phyloP scores from a whole-genome alignment of 305 asterid genomes.

The Fraxinus sp. region DNA sequence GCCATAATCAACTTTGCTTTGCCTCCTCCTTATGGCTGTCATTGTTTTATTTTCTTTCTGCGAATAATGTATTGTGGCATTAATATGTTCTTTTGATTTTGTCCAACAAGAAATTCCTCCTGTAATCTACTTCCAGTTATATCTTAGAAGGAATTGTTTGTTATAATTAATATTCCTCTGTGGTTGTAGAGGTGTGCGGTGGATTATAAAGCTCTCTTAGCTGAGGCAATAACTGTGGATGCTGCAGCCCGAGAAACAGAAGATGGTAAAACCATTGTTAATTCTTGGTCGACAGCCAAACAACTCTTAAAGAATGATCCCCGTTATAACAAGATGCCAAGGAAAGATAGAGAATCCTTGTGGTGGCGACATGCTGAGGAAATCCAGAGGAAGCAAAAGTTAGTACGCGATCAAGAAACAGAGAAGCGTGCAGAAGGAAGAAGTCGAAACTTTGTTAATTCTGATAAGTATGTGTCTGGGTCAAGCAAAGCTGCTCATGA shows the following conservation, averaged over 20 bases:
- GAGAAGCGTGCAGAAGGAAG: conserved; percentile 52
- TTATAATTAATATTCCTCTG: conserved; percentile 4
- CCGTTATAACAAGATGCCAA: conserved; percentile 71
- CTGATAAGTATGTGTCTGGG: conserved; percentile 43
- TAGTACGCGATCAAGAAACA: conserved; percentile 38
- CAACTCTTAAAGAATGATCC: conserved; percentile 65
- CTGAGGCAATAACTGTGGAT: conserved; percentile 59
- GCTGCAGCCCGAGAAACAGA: conserved; percentile 63
- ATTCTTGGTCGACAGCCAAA: conserved; percentile 95
- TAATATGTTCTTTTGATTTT: not conserved
- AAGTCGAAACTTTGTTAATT: conserved; percentile 43
- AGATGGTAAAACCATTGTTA: conserved; percentile 69
- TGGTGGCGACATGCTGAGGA: conserved; percentile 90
- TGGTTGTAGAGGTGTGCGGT: conserved; percentile 56
- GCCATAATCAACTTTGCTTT: not conserved
- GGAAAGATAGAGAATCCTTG: conserved; percentile 83
- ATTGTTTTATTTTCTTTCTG: not conserved
- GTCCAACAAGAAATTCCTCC: not conserved
- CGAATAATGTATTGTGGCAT: not conserved
- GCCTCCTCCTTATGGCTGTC: not conserved
- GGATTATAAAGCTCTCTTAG: conserved; percentile 64
- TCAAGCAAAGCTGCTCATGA: conserved; percentile 46
- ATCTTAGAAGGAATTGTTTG: not conserved
- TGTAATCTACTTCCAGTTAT: not conserved
- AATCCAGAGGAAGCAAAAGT: conserved; percentile 63